Base-by-base conservation (phyloP, 306 rosid species). In the Dalbergia cultrata region DNA sequence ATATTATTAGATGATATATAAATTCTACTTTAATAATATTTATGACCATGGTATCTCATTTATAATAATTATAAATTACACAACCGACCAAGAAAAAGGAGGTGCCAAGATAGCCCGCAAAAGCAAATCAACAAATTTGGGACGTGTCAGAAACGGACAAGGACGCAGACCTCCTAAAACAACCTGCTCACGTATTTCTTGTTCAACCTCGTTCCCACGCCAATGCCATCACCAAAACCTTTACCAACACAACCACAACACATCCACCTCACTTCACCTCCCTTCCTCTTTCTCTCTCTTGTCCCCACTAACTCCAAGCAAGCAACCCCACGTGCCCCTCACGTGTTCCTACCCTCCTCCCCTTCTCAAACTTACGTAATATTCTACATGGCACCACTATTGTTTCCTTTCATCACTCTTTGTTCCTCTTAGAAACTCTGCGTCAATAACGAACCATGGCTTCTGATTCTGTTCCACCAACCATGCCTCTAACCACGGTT, bases 151-250 rank as follows among this genome's bases (percentile, higher is more conserved):
- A 41, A 73, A 58, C 43, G 59, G 79, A 74, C 70, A 73, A 57
- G 22, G 69, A 19, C 69, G 33, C 21, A 58, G 16, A 13, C 56
- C 77, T 10, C 66, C 65, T 8, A 16, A 10, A 52, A 14, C 57
- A 50, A 50, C 57, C 57, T 50, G 17, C 57, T n/a, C 57, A 1
- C 57, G 1, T 50, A n/a, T 50, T 50, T 16, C 60, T 54, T n/a
- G 60, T 54, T 54, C 77, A 72, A 35, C 66, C 67, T 73, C 34
- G 1, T 54, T 54, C 60, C 79, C 70, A 44, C 3, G 22, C 70
- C 69, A 74, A 74, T 74, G 59, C 79, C 79, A 60, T 60, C 57
- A 74, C 78, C 78, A 74, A 57, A 68, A 26, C 31, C 31, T 74
- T 74, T 58, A 74, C 78, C 79, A 74, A 45, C 49, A 22, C 67